Percentiles rank a stretch among this genome's conserved stretches.
Evolutionary conservation across 345 rosid species (phyloP).

Genomic region (Citrus reticulata): DNA sequence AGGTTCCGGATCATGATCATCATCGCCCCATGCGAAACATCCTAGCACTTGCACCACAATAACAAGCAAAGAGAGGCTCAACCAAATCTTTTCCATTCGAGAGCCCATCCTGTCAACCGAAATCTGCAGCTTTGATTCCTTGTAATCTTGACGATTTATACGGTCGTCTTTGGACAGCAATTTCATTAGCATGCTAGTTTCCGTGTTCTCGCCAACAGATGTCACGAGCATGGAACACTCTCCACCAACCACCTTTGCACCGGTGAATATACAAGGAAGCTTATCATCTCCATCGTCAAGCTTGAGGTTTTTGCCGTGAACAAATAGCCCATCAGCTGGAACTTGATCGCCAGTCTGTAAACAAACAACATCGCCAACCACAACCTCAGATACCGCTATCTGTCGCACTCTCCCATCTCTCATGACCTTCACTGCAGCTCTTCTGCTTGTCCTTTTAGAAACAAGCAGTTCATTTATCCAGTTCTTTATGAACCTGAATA

Average conservation of each 20-base stretch:
- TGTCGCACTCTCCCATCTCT: not conserved
- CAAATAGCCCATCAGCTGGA: not conserved
- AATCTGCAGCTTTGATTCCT: not conserved
- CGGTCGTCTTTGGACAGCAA: not conserved
- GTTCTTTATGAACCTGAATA: not conserved
- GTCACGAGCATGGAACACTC: not conserved
- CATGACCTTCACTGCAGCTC: not conserved
- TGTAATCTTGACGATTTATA: not conserved
- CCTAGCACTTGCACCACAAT: not conserved
- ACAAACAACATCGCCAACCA: not conserved
- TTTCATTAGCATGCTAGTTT: not conserved
- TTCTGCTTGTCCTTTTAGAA: not conserved
- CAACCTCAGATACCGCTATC: not conserved
- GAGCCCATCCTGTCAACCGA: not conserved
- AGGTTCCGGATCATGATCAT: not conserved
- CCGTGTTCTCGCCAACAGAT: not conserved
- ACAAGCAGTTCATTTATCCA: not conserved
- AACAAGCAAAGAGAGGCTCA: not conserved
- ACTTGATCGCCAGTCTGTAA: not conserved
- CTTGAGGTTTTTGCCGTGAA: not conserved
- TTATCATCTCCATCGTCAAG: not conserved
- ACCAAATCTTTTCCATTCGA: not conserved
- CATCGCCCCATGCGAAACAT: not conserved
- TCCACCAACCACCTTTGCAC: conserved; percentile 1
- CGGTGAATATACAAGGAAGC: not conserved